A percentile compares a stretch with the other conserved stretches of the same genome.
phyloP scores from a whole-genome alignment of 202 grass and related monocot species.

The Musa balbisiana region DNA sequence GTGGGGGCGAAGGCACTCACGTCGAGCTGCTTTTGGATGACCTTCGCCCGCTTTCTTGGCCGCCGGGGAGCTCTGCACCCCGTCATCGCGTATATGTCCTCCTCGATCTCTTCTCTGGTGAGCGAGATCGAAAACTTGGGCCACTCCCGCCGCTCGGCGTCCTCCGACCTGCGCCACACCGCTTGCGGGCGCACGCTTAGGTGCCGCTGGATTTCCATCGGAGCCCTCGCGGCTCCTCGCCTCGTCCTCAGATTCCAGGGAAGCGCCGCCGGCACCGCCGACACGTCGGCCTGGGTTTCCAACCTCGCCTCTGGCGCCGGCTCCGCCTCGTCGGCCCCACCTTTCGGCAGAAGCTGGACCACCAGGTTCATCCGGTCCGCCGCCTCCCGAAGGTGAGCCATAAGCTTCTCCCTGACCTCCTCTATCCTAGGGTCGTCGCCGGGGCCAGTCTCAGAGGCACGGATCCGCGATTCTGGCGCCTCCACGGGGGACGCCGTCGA shows the following conservation, averaged over 20 bases:
- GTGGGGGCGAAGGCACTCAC: conserved; percentile 34
- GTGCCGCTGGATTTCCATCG: conserved; percentile 1
- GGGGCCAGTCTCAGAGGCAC: background rate
- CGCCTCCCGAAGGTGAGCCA: conserved; percentile 27
- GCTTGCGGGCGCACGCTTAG: conserved; percentile 10
- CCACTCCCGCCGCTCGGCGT: conserved; percentile 30
- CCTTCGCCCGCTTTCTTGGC: conserved; percentile 44
- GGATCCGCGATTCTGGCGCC: background rate
- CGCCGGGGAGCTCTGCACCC: conserved; percentile 70
- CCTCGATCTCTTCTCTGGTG: conserved; percentile 66
- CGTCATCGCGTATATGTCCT: conserved; percentile 83
- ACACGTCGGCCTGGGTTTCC: background rate
- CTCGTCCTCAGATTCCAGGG: conserved; percentile 32
- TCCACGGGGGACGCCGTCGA: background rate
- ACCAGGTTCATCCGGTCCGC: conserved; percentile 13
- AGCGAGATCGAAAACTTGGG: conserved; percentile 61
- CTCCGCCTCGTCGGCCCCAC: background rate
- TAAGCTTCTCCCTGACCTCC: conserved; percentile 31
- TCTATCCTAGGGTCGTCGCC: conserved; percentile 7
- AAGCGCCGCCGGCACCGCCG: conserved; percentile 15
- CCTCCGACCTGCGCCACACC: conserved; percentile 24
- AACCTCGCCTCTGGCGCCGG: background rate
- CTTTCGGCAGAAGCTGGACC: background rate
- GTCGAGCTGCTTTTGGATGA: conserved; percentile 76
- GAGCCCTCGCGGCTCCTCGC: conserved; percentile 12